phyloP scores from a whole-genome alignment of 495 filamentous ascomycete genomes.

The Cercophora newfieldiana region DNA sequence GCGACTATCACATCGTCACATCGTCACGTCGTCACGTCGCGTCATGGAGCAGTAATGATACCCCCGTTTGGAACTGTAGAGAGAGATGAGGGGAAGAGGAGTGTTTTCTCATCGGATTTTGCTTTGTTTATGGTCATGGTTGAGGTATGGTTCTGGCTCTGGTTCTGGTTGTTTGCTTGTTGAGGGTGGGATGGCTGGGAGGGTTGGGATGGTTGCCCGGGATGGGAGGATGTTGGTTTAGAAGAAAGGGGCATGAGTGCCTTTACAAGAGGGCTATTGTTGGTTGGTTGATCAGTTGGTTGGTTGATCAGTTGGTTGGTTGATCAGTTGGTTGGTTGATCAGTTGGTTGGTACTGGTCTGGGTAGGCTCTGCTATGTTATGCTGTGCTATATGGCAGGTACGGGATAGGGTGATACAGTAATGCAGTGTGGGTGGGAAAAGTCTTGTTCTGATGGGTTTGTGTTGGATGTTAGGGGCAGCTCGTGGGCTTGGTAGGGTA shows the following conservation, averaged over 20 bases:
- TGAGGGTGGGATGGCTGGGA: no score
- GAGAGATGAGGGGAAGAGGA: not conserved
- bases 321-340: no score
- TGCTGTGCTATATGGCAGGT: not conserved
- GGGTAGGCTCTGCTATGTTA: no score
- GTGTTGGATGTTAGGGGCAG: not conserved
- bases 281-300: no score
- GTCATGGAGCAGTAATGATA: slow-evolving; percentile 6
- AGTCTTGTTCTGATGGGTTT: not conserved
- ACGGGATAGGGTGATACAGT: not conserved
- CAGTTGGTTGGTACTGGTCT: no score
- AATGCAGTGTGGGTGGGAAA: not conserved
- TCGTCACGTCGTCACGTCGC: no score
- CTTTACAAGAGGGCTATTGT: not conserved
- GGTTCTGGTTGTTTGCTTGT: no score
- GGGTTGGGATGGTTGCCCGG: not conserved
- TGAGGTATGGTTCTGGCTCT: no score
- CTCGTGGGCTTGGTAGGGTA: not conserved
- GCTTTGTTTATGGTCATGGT: not conserved
- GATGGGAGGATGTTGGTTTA: not conserved
- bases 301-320: no score
- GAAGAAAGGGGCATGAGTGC: not conserved
- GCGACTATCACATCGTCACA: not conserved
- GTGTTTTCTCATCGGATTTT: not conserved
- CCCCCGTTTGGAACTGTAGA: not conserved